Base-by-base conservation (phyloP, 73 alveolate species). In the Paramecium sonneborni region DNA sequence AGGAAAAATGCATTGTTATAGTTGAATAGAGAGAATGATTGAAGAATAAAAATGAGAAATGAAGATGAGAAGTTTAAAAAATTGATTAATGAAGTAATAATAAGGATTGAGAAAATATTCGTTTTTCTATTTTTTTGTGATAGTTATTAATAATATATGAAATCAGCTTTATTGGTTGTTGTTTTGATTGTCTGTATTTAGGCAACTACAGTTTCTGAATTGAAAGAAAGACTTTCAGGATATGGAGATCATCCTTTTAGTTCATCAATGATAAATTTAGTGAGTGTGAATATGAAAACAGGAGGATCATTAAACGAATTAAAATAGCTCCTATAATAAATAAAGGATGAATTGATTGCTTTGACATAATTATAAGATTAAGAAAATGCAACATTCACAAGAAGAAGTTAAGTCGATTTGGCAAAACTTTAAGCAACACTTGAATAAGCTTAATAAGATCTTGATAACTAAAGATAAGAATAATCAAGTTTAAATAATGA, bases 321-420 rank as follows among this genome's bases (percentile, higher is more conserved):
- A 34, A 79, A 79, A 62, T 34, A 79, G 52, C 55, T 79, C 44
- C 26, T 79, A 23, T 34, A 79, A 79, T 44, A 79, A 34, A 79
- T 79, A n/a, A 79, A 79, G 30, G 90, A 79, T 79, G 90, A 79
- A 44, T 79, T 79, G 72, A 79, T 79, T 79, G 90, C 90, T 3
- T 34, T 79, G 12, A 79, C 76, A 21, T 39, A 79, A 79, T 23
- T 39, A 1, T 5, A 23, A 43, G 90, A 79, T 38, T n/a, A 38
- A 23, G 69, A 79, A 44, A 12, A 7, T 43, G 90, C 69, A 18
- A 30, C 74, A 9, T 43, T 43, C 90, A 79, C 90, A 30, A 38
- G 90, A 41, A 79, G 55, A 44, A 41, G 90, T 15, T 62, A 79
- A 79, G 90, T 79, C 12, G 90, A 79, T 43, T 30, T 38, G 18